Base-by-base conservation (phyloP, 352 stramenopile genomes). In the Phytophthora pinifolia region DNA sequence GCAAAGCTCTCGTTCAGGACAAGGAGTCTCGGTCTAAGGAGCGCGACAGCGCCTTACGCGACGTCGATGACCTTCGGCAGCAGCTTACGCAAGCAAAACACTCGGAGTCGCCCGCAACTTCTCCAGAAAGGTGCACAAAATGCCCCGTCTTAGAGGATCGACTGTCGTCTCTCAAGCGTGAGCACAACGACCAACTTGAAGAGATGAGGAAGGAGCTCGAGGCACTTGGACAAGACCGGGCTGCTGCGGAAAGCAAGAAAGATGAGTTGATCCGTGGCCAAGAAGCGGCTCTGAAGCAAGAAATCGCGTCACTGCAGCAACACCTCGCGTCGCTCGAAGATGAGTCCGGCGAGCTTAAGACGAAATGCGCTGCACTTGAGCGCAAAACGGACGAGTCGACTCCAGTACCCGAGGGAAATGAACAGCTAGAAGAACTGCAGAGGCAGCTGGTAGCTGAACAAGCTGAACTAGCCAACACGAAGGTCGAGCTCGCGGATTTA, bases 401-500 rank as follows among this genome's bases (percentile, higher is more conserved):
- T 22, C 41, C 14, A 35, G 22, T 14, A 52, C 38, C 22, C 35
- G 36, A 30, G 13, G 27, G n/a, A 39, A 36, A 22, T 44, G 20
- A 32, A 10, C 45, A 67, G 45, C 2, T 62, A 7, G 41, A 67
- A 36, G 32, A n/a, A 18, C 42, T 71, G 2, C 34, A 57, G 32
- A 57, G 38, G 7, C 54, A 68, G 35, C 10, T 64, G 3, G 12
- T 35, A 42, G 29, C 27, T 7, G 43, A 45, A 1, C 42, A 58
- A 38, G 34, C 47, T 34, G 49, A 72, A 12, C 29, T 62, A 20
- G 17, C 33, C 9, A 64, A 14, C 25, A 33, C 65, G 4, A 72
- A 79, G 45, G 46, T 18, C 6, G 62, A 72, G n/a, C 34, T 73
- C 8, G 55, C 37, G 20, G 69, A 79, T n/a, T 43, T 79, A 7